Base-by-base conservation (phyloP, 140 eudicot species). In the Erigeron philadelphicus region DNA sequence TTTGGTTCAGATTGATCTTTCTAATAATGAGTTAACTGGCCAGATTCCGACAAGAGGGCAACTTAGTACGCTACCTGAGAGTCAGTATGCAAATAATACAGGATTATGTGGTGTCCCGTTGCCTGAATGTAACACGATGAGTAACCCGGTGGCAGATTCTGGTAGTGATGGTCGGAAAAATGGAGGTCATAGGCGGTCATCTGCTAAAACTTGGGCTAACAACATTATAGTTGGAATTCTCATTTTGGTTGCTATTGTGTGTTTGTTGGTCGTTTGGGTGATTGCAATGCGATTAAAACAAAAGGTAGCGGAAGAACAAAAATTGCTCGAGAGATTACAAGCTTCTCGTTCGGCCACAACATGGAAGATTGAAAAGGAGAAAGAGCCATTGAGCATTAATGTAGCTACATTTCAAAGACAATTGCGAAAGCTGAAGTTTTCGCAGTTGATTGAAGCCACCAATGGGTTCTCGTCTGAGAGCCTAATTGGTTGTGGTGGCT, bases 311-410 rank as follows among this genome's bases (percentile, higher is more conserved):
- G 85, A 80, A 65, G 96, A 84, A 19, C 85, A 79, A 47, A 88
- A 84, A 70, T 79, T 91, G 89, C 88, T 91, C 2, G 81, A 66
- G 54, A 82, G 81, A 55, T 64, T 91, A 31, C 89, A 84, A 68
- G 97, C 86, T 19, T 74, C 87, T 19, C 84, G 82, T 38, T 85
- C 91, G 1, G 97, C 95, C 55, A 90, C 96, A 3, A 86, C 97
- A 8, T 90, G 97, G 97, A 84, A 88, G 78, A 91, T 91, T 23
- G 97, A 91, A 72, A 91, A 91, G 74, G 96, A 90, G 81, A 90
- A 83, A 66, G 95, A 90, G 82, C 95, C 95, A 0, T 67, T 88
- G 72, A 88, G 96, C 78, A 88, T 88, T 40, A 88, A 88, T 4
- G 96, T 88, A 7, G 96, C 96, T 2, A 88, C 96, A 3, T 88